Conservation (phyloP, 805 yeast genomes). For the Clavispora vitiphila region DNA sequence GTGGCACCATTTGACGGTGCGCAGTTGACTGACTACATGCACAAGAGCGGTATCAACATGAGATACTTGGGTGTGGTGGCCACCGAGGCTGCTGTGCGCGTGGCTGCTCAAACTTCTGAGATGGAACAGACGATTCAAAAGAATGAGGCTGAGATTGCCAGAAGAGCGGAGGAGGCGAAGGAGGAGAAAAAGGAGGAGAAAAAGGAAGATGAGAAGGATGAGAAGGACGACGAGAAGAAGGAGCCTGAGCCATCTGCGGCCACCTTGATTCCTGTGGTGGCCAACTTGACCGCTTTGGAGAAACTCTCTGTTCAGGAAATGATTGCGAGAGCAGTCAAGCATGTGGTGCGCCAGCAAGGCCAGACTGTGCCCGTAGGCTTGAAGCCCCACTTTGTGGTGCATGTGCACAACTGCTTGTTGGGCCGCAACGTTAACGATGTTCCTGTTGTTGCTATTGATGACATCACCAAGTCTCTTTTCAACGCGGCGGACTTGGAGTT, state of each 20-base stretch:
- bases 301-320: constrained; percentile 58
- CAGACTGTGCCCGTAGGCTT: constrained; percentile 46
- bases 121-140: constrained; percentile 18
- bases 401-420: constrained; percentile 65
- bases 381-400: constrained; percentile 58
- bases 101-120: constrained; percentile 8
- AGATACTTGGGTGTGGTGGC: constrained; percentile 78
- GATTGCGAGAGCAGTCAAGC: constrained; percentile 76
- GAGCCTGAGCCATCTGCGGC: constrained; percentile 29
- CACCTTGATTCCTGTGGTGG: constrained; percentile 37
- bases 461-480: constrained; percentile 37
- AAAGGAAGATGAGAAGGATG: constrained; percentile 13
- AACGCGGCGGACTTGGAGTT: constrained; percentile 38
- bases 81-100: constrained; percentile 21
- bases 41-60: constrained; percentile 78
- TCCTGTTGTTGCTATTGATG: constrained; percentile 41
- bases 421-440: constrained; percentile 43
- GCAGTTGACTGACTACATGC: constrained; percentile 65
- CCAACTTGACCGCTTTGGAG: constrained; percentile 45
- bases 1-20: constrained; percentile 76
- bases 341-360: constrained; percentile 52
- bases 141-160: constrained; percentile 23
- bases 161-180: constrained; percentile 9
- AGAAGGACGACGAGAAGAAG: constrained; percentile 17
- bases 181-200: constrained; percentile 17